Evolutionary conservation across 2,329 filamentous ascomycete genomes (phyloP).

Genomic region (Ceratocystis papillata): DNA sequence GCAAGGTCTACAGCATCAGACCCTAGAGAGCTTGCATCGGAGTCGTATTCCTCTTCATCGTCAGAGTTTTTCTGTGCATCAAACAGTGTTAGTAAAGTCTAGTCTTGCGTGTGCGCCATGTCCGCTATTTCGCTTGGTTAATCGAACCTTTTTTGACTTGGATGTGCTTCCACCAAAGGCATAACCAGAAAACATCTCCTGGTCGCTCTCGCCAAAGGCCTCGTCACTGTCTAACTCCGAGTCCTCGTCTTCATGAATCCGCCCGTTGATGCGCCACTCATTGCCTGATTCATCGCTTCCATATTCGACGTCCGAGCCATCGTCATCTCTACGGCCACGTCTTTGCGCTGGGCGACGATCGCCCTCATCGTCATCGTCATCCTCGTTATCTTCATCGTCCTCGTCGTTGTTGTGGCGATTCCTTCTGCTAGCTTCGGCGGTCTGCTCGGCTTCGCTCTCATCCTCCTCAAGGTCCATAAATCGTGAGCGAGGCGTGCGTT

Average conservation of each 20-base stretch:
- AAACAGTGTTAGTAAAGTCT: conserved; percentile 1
- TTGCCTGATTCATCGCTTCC: conserved; percentile 80
- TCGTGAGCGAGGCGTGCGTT: conserved; percentile 41
- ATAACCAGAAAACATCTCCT: conserved; percentile 72
- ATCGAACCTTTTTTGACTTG: conserved; percentile 30
- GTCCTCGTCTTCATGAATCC: conserved; percentile 48
- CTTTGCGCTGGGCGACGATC: conserved; percentile 34
- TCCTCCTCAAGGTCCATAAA: conserved; percentile 39
- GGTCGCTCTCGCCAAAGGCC: conserved; percentile 79
- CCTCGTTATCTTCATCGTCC: conserved; percentile 41
- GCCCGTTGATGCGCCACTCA: conserved; percentile 64
- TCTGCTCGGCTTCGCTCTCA: conserved; percentile 26
- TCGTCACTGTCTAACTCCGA: conserved; percentile 60
- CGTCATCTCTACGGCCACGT: conserved; percentile 39
- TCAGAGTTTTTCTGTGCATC: conserved; percentile 37
- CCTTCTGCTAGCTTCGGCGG: conserved; percentile 30
- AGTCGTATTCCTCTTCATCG: conserved; percentile 36
- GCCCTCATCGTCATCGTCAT: conserved; percentile 43
- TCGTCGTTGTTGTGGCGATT: conserved; percentile 38
- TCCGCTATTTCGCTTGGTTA: background rate
- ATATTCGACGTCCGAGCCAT: conserved; percentile 48
- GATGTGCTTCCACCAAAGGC: conserved; percentile 41
- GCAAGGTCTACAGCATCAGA: conserved; percentile 51
- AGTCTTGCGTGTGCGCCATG: background rate
- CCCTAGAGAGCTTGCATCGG: conserved; percentile 48